These are phyloP conservation scores for Phycomyces nitens DNA, from an alignment of 192 early-diverging fungal genomes.

Conservation along the genomic window DNA sequence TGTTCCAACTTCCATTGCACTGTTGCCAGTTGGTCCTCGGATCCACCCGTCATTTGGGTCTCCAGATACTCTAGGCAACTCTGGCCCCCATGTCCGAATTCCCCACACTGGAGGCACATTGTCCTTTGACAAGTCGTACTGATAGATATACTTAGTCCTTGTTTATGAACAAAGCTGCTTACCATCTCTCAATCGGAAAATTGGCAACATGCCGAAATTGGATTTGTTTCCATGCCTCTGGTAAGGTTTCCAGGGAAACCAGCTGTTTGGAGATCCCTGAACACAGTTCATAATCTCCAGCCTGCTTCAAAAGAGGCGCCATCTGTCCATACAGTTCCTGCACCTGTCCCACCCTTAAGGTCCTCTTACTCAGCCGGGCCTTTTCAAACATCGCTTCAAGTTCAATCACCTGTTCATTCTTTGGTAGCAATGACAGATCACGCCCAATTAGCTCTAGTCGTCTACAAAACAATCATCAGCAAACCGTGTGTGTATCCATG, in stretches of 20 bases:
- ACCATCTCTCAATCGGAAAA: conserved; percentile 52
- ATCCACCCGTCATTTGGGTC: conserved; percentile 6
- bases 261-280: conserved; percentile 36
- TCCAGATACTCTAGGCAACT: conserved; percentile 44
- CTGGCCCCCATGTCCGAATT: conserved; percentile 33
- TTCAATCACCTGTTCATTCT: neutral
- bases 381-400: neutral
- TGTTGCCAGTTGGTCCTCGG: conserved; percentile 15
- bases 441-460: conserved; percentile 12
- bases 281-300: conserved; percentile 8
- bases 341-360: conserved; percentile 15
- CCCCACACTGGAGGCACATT: conserved; percentile 54
- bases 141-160: too few relatives aligned
- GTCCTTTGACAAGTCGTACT: conserved; percentile 36
- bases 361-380: conserved; percentile 9
- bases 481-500: too few relatives aligned
- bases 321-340: conserved; percentile 26
- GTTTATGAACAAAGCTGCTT: conserved; percentile 21
- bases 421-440: conserved; percentile 2
- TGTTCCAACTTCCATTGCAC: conserved; percentile 39
- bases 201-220: conserved; percentile 55
- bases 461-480: conserved; percentile 9
- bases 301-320: conserved; percentile 14
- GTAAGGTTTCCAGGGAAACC: conserved; percentile 44
- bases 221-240: conserved; percentile 54